A percentile compares a stretch with the other conserved stretches of the same genome.
phyloP scores from a whole-genome alignment of 495 filamentous ascomycete species.

The Annulohypoxylon bovei region DNA sequence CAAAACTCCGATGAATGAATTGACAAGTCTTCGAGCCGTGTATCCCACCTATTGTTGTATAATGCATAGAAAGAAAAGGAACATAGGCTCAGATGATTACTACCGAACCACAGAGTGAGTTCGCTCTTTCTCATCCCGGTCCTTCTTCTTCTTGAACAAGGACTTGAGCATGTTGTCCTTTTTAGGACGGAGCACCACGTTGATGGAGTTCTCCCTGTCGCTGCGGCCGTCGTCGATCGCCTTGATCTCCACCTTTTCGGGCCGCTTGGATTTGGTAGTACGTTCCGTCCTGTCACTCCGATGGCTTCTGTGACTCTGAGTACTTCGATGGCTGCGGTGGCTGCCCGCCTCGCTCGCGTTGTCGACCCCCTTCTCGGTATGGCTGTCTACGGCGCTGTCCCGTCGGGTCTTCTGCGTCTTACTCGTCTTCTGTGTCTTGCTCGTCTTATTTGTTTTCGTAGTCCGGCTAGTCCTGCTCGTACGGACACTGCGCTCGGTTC shows the following conservation, averaged over 20 bases:
- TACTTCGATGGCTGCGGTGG: slow-evolving; percentile 31
- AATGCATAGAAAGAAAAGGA: slow-evolving; percentile 12
- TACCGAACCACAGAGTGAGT: slow-evolving; percentile 35
- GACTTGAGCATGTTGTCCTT: slow-evolving; percentile 63
- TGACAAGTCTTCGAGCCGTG: slow-evolving; percentile 18
- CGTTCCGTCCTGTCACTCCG: slow-evolving; percentile 41
- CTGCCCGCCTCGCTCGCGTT: slow-evolving; percentile 39
- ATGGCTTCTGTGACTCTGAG: slow-evolving; percentile 49
- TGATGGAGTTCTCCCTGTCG: slow-evolving; percentile 47
- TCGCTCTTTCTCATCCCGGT: slow-evolving; percentile 50
- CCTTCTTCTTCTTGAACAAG: slow-evolving; percentile 63
- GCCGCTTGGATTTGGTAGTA: slow-evolving; percentile 44
- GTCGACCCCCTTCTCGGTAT: slow-evolving; percentile 39
- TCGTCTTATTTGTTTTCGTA: slow-evolving; percentile 39
- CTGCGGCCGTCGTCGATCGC: slow-evolving; percentile 47
- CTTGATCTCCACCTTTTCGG: slow-evolving; percentile 42
- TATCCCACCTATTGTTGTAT: slow-evolving; percentile 22
- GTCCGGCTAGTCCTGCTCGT: slow-evolving; percentile 36
- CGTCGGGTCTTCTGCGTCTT: slow-evolving; percentile 46
- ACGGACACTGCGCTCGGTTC: slow-evolving; percentile 35
- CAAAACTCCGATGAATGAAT: slow-evolving; percentile 29
- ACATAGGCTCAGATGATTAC: not conserved
- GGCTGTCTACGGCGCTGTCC: slow-evolving; percentile 27
- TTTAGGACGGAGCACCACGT: slow-evolving; percentile 45
- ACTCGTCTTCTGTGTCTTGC: slow-evolving; percentile 36